Evolutionary conservation across 2,329 filamentous ascomycete species (phyloP).

Genomic region (Hypoxylon rubiginosum): DNA sequence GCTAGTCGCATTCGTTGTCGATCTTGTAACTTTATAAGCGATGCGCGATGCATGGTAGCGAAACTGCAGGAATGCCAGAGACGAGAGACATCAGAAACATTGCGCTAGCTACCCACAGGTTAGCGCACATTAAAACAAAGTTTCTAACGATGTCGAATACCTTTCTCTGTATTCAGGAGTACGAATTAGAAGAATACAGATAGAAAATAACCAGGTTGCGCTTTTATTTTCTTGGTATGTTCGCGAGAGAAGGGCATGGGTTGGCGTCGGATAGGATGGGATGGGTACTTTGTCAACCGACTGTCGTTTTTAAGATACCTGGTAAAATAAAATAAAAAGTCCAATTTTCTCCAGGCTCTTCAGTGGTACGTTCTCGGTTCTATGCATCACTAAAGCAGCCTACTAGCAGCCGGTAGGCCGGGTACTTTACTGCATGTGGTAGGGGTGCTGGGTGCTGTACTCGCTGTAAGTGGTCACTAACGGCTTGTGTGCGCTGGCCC

Average conservation of each 20-base stretch:
- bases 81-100: slow-evolving; percentile 30
- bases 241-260: not conserved
- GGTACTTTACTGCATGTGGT: slow-evolving; percentile 22
- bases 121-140: not conserved
- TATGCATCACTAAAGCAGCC: slow-evolving; percentile 41
- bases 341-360: slow-evolving; percentile 10
- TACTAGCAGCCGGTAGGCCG: slow-evolving; percentile 26
- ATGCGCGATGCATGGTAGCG: slow-evolving; percentile 20
- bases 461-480: slow-evolving; percentile 14
- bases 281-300: slow-evolving; percentile 16
- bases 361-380: slow-evolving; percentile 39
- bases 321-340: not conserved
- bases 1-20: slow-evolving; percentile 41
- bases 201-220: not conserved
- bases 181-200: not conserved
- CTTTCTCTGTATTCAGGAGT: not conserved
- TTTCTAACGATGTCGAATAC: slow-evolving; percentile 5
- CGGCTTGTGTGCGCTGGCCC: slow-evolving; percentile 16
- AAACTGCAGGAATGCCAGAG: slow-evolving; percentile 37
- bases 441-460: slow-evolving; percentile 19
- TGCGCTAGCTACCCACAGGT: slow-evolving; percentile 16
- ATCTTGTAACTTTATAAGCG: slow-evolving; percentile 38
- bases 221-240: not conserved
- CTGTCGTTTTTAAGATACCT: slow-evolving; percentile 29
- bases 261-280: slow-evolving; percentile 16